Conservation (phyloP, 2,329 filamentous ascomycete species). For the Pseudopithomyces maydicus region DNA sequence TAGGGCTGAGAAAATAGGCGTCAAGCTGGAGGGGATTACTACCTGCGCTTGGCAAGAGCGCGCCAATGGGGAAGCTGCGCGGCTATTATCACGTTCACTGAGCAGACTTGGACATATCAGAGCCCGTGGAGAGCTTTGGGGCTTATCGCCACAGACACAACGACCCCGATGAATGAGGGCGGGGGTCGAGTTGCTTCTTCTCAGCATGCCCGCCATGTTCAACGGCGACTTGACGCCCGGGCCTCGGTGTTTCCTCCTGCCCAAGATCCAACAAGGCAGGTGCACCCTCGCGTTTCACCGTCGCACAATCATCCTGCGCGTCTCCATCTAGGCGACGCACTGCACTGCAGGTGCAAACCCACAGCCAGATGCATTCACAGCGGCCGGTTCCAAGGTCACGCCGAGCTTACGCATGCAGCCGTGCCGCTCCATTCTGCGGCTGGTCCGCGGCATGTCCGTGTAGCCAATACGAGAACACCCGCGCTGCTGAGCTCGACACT, state of each 20-base stretch:
- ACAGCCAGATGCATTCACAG: too few relatives aligned
- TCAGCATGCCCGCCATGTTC: neutral
- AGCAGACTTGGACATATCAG: neutral
- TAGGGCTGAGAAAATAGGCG: conserved; percentile 29
- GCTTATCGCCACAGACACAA: neutral
- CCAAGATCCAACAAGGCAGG: neutral
- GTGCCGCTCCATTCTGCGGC: neutral
- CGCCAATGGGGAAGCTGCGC: conserved; percentile 21
- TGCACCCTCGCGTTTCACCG: conserved; percentile 1
- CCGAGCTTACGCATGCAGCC: conserved; percentile 3
- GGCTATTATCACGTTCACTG: conserved; percentile 9
- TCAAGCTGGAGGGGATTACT: conserved; percentile 24
- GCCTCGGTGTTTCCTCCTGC: neutral
- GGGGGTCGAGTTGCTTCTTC: neutral
- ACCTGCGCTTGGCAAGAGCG: conserved; percentile 13
- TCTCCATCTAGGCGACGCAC: neutral
- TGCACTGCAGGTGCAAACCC: neutral
- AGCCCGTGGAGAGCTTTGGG: neutral
- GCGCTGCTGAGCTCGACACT: neutral
- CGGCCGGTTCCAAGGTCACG: neutral
- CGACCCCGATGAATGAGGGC: neutral
- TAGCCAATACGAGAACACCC: neutral
- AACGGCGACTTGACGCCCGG: neutral
- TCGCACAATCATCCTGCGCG: neutral
- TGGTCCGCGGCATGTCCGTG: neutral